phyloP scores from a whole-genome alignment of 2,329 filamentous ascomycete species.

The Nigrograna mackinnonii region DNA sequence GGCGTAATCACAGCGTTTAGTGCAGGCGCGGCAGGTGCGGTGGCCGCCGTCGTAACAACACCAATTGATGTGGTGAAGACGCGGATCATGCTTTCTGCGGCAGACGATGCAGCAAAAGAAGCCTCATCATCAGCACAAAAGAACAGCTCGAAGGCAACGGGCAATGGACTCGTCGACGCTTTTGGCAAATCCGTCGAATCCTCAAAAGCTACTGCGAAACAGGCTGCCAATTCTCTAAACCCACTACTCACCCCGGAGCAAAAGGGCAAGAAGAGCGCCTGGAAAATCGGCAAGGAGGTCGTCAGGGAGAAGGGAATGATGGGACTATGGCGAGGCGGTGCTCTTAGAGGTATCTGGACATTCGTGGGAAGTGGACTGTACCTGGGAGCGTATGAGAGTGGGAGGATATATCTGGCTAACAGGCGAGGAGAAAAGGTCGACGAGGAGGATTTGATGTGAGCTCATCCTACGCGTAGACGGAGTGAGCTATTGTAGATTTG shows the following conservation, averaged over 20 bases:
- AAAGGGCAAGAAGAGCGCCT: conserved; percentile 43
- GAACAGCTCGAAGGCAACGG: conserved; percentile 13
- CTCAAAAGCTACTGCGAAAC: conserved; percentile 32
- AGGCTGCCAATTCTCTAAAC: conserved; percentile 28
- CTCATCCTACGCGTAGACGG: too few species aligned
- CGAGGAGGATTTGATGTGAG: conserved; percentile 30
- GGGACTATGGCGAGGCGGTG: conserved; percentile 77
- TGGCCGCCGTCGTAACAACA: conserved; percentile 82
- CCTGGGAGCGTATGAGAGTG: conserved; percentile 82
- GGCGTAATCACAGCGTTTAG: conserved; percentile 72
- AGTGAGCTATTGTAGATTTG: too few species aligned
- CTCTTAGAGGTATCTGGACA: conserved; percentile 77
- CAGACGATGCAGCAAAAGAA: conserved; percentile 19
- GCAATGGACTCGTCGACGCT: conserved; percentile 40
- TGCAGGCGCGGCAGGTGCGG: conserved; percentile 72
- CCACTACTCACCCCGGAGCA: conserved; percentile 25
- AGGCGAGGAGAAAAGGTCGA: conserved; percentile 47
- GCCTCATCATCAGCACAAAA: conserved; percentile 6
- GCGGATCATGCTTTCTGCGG: conserved; percentile 74
- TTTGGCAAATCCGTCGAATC: conserved; percentile 42
- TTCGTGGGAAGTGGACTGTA: conserved; percentile 82
- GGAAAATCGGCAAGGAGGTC: conserved; percentile 68
- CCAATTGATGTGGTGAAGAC: conserved; percentile 91
- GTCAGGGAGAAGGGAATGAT: conserved; percentile 67
- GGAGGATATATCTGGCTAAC: conserved; percentile 58